phyloP scores from a whole-genome alignment of 352 stramenopile genomes.

The Pythium aquatile region DNA sequence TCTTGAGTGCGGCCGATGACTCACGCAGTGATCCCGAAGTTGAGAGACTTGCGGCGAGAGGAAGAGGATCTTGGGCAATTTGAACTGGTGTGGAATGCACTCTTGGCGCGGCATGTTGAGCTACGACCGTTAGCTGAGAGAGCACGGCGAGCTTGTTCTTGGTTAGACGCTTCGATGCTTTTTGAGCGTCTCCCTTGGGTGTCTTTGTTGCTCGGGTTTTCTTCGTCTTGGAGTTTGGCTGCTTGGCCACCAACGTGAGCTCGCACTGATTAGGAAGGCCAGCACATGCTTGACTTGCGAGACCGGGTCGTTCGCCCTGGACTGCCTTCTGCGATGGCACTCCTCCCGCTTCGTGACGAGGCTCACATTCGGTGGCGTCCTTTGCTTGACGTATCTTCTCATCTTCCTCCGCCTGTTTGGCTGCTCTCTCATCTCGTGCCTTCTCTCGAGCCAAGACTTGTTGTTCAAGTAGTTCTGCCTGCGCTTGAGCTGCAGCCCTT shows the following conservation, averaged over 20 bases:
- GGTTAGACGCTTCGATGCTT: neutral
- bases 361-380: neutral
- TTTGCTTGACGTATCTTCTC: neutral
- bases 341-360: too few species aligned
- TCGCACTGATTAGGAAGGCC: neutral
- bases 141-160: neutral
- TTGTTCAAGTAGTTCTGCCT: neutral
- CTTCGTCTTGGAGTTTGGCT: neutral
- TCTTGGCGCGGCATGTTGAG: too few species aligned
- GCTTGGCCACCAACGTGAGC: neutral
- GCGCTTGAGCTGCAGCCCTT: neutral
- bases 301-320: neutral
- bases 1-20: neutral
- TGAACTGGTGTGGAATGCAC: neutral
- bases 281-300: neutral
- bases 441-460: too few species aligned
- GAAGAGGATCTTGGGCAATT: neutral
- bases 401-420: slow-evolving; percentile 24
- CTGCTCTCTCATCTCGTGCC: neutral
- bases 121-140: neutral
- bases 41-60: neutral
- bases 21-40: neutral
- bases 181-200: neutral
- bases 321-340: neutral
- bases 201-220: neutral